A percentile compares a stretch with the other conserved stretches of the same genome.
These are phyloP conservation scores for Bipolaris gigantea DNA, from an alignment of 2,329 filamentous ascomycete genomes.

Conservation along the genomic window DNA sequence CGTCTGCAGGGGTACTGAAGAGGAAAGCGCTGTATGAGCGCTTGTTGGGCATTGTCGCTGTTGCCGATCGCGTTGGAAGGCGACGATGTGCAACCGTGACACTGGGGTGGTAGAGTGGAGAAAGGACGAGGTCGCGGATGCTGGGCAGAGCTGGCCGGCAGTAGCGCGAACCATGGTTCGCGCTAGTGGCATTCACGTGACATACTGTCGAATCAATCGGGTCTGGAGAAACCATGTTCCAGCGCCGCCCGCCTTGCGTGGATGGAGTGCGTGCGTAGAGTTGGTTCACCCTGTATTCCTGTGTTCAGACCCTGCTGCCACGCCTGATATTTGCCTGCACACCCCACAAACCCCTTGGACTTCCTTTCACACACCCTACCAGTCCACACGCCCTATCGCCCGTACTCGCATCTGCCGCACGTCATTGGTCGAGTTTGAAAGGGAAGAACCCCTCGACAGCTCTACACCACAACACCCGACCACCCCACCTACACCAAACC, in stretches of 20 bases:
- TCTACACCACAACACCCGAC: slow-evolving; percentile 35
- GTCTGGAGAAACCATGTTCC: slow-evolving; percentile 8
- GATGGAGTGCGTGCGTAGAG: slow-evolving; percentile 20
- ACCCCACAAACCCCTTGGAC: slow-evolving; percentile 12
- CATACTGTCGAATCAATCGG: background rate
- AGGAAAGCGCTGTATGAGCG: slow-evolving; percentile 23
- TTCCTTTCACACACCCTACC: background rate
- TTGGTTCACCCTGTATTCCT: slow-evolving; percentile 25
- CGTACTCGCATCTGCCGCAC: slow-evolving; percentile 28
- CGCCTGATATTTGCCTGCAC: slow-evolving; percentile 17
- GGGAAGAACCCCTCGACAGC: slow-evolving; percentile 42
- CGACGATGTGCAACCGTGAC: slow-evolving; percentile 13
- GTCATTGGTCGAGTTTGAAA: slow-evolving; percentile 45
- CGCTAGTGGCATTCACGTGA: slow-evolving; percentile 7
- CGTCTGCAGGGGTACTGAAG: slow-evolving; percentile 12
- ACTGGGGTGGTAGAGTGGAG: slow-evolving; percentile 12
- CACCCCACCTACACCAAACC: slow-evolving; percentile 25
- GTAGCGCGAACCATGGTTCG: slow-evolving; percentile 13
- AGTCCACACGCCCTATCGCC: slow-evolving; percentile 7
- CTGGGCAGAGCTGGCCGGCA: slow-evolving; percentile 9
- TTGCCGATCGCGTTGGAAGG: slow-evolving; percentile 3
- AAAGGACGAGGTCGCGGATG: slow-evolving; percentile 10
- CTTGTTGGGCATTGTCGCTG: slow-evolving; percentile 23
- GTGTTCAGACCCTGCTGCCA: slow-evolving; percentile 22
- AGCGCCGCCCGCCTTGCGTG: slow-evolving; percentile 7